Base-by-base conservation (phyloP, 2,329 filamentous ascomycete species). In the Rachicladosporium sp. region DNA sequence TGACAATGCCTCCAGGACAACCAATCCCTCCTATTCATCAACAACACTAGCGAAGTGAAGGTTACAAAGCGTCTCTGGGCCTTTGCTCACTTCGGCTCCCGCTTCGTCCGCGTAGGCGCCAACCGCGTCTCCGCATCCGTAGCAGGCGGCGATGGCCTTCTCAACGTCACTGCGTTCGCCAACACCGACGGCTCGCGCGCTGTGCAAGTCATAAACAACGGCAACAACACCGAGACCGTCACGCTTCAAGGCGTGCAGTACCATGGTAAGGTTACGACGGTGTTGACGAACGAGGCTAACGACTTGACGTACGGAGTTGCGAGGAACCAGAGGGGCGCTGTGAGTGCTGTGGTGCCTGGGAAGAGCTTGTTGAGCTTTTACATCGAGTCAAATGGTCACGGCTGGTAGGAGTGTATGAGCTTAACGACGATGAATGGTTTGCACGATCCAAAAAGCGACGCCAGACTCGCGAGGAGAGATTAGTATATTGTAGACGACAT, bases 51-150 rank as follows among this genome's bases (percentile, higher is more conserved):
- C 11, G 57, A 59, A 35, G 50, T 44, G 29, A 58, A 61, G 34
- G 48, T 49, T 12, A 61, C 40, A 30, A 43, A 59, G 42, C 51
- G 59, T 5, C 52, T 66, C 3, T 66, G 62, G 61, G 62, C 63
- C 1, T 63, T 64, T 40, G 63, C 62, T 8, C 58, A 61, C 45
- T 66, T 55, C 42, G 41, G 47, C 15, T 52, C 48, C 23, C 50
- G 59, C 15, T 55, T 62, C 41, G 58, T 65, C 10, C 44, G 61
- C n/a, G 60, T 59, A 2, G 61, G 59, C n/a, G 60, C 63, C 4
- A 47, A 54, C 10, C 52, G 63, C 4, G 46, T 66, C 29, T 58
- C 51, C 4, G 54, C 57, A 1, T 45, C 45, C 4, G 57, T 59
- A 3, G 51, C 51, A 4, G 46, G 41, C n/a, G 41, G 39, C 2